phyloP scores from a whole-genome alignment of 2,329 filamentous ascomycete genomes.

The Colletotrichum euphorbiae region DNA sequence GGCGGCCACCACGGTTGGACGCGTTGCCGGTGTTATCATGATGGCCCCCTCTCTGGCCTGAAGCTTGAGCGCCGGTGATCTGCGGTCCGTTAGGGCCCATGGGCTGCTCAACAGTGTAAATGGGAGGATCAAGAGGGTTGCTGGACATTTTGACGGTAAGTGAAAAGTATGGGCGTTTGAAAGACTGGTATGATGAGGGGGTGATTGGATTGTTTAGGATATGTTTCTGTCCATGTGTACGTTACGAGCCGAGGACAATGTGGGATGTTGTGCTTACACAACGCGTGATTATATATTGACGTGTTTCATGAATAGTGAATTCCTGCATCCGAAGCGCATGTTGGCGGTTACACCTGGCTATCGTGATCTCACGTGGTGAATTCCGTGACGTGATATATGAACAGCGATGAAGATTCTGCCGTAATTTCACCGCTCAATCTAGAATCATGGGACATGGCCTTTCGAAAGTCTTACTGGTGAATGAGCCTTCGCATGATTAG shows the following conservation, averaged over 20 bases:
- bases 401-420: background rate
- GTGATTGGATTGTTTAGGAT: background rate
- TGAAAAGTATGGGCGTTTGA: background rate
- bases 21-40: conserved; percentile 13
- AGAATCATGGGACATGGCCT: too few relatives aligned
- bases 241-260: too few relatives aligned
- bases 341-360: background rate
- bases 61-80: conserved; percentile 6
- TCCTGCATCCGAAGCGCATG: background rate
- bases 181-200: too few relatives aligned
- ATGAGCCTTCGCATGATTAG: too few relatives aligned
- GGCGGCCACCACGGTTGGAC: conserved; percentile 4
- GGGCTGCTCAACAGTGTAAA: background rate
- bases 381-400: background rate
- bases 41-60: conserved; percentile 1
- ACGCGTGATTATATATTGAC: background rate
- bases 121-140: conserved; percentile 9
- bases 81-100: background rate
- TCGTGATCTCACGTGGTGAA: background rate
- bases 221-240: too few relatives aligned
- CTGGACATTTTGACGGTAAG: background rate
- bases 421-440: background rate
- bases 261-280: background rate
- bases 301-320: conserved; percentile 1
- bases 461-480: too few relatives aligned